Percentiles rank a stretch among this genome's conserved stretches.
Conservation (phyloP, 495 filamentous ascomycete species). For the Thozetella sp. region DNA sequence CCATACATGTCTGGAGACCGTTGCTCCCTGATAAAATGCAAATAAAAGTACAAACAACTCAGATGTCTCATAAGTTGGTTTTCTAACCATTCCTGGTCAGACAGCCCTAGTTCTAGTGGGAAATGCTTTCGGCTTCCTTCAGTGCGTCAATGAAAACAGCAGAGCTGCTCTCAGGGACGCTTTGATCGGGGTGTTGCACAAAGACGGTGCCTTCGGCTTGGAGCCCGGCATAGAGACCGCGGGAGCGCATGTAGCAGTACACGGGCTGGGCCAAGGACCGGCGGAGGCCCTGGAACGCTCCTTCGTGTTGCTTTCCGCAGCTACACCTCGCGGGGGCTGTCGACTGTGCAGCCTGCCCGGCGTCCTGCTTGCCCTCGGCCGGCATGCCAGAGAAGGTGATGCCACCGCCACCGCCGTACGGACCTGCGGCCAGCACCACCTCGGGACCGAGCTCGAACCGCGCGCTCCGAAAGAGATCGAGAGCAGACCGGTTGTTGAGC, state of each 20-base stretch:
- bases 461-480: not conserved
- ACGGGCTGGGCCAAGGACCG: not conserved
- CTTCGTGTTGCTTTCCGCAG: not conserved
- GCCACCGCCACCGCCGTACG: conserved; percentile 2
- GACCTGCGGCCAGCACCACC: not conserved
- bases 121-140: not conserved
- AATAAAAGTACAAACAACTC: no score
- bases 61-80: no score
- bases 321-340: not conserved
- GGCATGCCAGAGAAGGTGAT: not conserved
- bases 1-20: no score
- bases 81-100: no score
- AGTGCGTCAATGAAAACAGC: not conserved
- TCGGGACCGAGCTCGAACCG: not conserved
- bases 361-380: not conserved
- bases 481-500: not conserved
- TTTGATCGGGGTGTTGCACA: not conserved
- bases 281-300: not conserved
- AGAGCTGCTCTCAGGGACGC: not conserved
- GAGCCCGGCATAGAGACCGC: not conserved
- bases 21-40: no score
- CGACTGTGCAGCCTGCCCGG: not conserved
- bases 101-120: no score
- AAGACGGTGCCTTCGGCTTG: not conserved
- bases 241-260: conserved; percentile 2